Conservation (phyloP, 2,329 filamentous ascomycete species). For the Ascosphaera pollenicola region DNA sequence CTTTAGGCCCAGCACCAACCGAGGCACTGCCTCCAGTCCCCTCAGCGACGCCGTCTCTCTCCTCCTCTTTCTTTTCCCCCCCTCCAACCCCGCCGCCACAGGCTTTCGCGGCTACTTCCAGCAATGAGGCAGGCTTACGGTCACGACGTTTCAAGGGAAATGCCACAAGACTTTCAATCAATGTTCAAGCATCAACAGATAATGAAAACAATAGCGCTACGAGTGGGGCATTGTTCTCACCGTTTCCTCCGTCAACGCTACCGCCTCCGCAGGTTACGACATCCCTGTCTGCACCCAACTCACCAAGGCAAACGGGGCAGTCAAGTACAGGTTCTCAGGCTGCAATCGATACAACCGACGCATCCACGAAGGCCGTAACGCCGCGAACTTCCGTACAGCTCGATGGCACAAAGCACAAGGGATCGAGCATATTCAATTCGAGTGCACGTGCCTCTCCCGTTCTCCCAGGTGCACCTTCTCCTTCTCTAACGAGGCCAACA, state of each 20-base stretch:
- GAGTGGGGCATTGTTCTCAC: not conserved
- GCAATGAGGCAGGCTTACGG: not conserved
- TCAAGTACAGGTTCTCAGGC: not conserved
- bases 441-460: constrained; percentile 11
- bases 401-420: constrained; percentile 58
- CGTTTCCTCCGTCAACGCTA: not conserved
- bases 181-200: not conserved
- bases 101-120: not conserved
- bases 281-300: constrained; percentile 6
- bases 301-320: not conserved
- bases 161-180: not conserved
- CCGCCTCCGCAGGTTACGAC: constrained; percentile 6
- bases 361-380: not conserved
- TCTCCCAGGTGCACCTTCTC: not conserved
- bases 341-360: not conserved
- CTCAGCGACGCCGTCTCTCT: constrained; percentile 5
- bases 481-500: not conserved
- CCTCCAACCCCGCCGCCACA: constrained; percentile 6
- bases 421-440: constrained; percentile 69
- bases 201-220: not conserved
- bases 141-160: not conserved
- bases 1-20: constrained; percentile 22
- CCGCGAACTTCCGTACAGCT: constrained; percentile 16
- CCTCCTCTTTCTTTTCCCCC: constrained; percentile 5
- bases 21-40: constrained; percentile 14